Evolutionary conservation across 768 basidiomycete genomes (phyloP), one percentile per base, ranked within the genome.

Genomic region (Mycena epipterygia): DNA sequence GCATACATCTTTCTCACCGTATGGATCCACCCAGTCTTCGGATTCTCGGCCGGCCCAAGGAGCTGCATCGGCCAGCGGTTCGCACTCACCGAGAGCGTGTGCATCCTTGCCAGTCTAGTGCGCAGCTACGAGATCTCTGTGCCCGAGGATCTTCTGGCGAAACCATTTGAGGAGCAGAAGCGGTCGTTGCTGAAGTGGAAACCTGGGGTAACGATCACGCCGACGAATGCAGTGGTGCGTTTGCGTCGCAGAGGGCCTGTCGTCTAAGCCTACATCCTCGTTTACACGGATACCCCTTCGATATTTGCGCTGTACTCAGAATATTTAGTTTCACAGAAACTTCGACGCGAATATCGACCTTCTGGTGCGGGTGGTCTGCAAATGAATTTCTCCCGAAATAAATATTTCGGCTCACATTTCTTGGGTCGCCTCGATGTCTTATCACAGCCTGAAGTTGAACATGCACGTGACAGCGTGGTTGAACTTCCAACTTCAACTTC

Each of bases 1-100:
- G 2, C 11, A 42, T 3, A n/a, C 12, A 17, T 8, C 51, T 7
- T 23, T 39, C 2, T 14, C 21, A 13, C 2, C 23, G 17, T 32
- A 3, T 30, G 8, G n/a, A 44, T 23, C 37, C 19, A 41, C 17
- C 64, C 39, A 84, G 86, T 84, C 73, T 37, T 84, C 37, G 82
- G 84, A 0, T 89, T 89, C 75, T 83, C 84, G 4, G 77, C 73
- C 0, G 87, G 88, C 14, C 77, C 83, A 1, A 80, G 88, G 19
- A 82, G 80, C n/a, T 88, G 88, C 70, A 84, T 89, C 29, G 88
- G 88, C 1, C 85, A 87, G 67, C 84, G 85, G 5, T 88, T 88
- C 59, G 84, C 87, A 0, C 68, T 83, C 11, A 78, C 83, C 2
- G 85, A 87, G 73, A 82, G 77, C 56, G 72, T 83, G 1, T 83